Percentiles rank a stretch among this genome's conserved stretches.
These are phyloP conservation scores for Nidula microcarpa DNA, from an alignment of 768 basidiomycete genomes.

Conservation along the genomic window DNA sequence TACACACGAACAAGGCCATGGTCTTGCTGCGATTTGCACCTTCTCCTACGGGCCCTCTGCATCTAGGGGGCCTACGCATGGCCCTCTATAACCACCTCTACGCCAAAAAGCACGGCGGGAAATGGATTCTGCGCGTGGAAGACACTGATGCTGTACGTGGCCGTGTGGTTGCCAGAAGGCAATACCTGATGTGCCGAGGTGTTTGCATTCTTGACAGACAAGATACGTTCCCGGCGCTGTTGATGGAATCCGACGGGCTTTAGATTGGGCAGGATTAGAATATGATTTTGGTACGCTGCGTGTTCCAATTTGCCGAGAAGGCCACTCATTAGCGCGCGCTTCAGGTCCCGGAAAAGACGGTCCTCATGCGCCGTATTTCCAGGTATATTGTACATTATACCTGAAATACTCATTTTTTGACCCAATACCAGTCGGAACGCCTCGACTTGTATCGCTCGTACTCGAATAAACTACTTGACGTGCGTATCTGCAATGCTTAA, in stretches of 20 bases:
- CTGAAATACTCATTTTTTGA: conserved; percentile 3
- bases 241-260: conserved; percentile 68
- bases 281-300: conserved; percentile 79
- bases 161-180: neutral
- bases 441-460: conserved; percentile 80
- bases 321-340: neutral
- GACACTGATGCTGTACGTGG: conserved; percentile 85
- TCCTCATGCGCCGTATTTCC: conserved; percentile 81
- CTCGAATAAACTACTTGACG: conserved; percentile 72
- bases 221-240: conserved; percentile 82
- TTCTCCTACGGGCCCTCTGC: conserved; percentile 91
- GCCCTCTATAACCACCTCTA: conserved; percentile 91
- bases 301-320: no score
- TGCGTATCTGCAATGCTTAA: conserved; percentile 24
- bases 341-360: conserved; percentile 78
- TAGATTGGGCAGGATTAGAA: conserved; percentile 89
- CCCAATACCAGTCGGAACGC: conserved; percentile 71
- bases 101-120: conserved; percentile 77
- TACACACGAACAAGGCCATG: conserved; percentile 23
- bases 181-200: neutral
- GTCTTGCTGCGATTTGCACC: conserved; percentile 89
- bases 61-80: conserved; percentile 92
- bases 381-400: conserved; percentile 40
- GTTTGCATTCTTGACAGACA: conserved; percentile 41
- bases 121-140: conserved; percentile 91